Base-by-base conservation (phyloP, 352 stramenopile species). In the Phytophthora lateralis region DNA sequence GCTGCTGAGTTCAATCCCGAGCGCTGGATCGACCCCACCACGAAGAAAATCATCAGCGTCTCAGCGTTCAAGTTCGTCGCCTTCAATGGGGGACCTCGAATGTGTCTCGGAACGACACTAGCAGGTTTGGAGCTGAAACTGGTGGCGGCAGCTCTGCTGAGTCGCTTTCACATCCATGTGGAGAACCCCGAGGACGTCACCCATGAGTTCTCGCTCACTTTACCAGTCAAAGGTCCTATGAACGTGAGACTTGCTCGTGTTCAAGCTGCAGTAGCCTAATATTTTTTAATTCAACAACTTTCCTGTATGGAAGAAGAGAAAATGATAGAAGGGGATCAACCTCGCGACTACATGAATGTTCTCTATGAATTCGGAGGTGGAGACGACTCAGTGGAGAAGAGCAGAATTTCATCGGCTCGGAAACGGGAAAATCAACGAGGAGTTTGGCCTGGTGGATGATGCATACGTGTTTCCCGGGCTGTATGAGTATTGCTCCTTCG, bases 361-460 rank as follows among this genome's bases (percentile, higher is more conserved):
- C 32, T 61, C 10, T 41, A 48, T 17, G 32, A 55, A 32, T 39
- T 61, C 6, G 43, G 32, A 55, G 21, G 29, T 52, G 52, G 5
- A 7, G 26, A 9, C 8, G 37, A 37, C 8, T 44, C 7, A n/a
- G 12, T n/a, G 12, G 12, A 39, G 34, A 39, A 39, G 15, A n/a
- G 7, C 11, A 39, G 15, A 39, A 1, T 15, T 8, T 39, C 12
- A 17, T 34, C 8, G 15, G 27, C 45, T 10, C 6, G 18, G 27
- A 52, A 37, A 21, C 12, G 10, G 51, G 26, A 39, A 54, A n/a
- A 42, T 29, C 26, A 58, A 15, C 20, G 45, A 75, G 29, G 57
- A 67, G 15, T 82, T 73, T 38, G 76, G 78, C 5, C 69, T 95
- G n/a, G 73, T 89, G 24, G 83, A 95, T 46, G 85, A 93, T 50